Conservation (phyloP, 352 stramenopile genomes). For the Phytopythium delawarense region DNA sequence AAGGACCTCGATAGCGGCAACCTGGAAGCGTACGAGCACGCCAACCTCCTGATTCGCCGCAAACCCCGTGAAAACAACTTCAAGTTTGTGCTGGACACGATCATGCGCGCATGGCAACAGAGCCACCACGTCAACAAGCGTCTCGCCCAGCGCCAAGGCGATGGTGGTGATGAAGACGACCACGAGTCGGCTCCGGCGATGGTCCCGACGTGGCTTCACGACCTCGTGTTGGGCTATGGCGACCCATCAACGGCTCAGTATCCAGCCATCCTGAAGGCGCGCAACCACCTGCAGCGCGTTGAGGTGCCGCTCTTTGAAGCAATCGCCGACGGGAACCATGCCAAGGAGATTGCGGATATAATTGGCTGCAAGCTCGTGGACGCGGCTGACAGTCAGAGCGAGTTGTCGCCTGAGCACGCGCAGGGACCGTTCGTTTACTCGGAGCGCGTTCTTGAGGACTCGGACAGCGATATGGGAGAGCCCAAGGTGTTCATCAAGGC, state of each 20-base stretch:
- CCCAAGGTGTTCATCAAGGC: conserved; percentile 26
- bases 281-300: conserved; percentile 23
- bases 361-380: conserved; percentile 38
- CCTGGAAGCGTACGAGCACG: conserved; percentile 76
- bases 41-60: conserved; percentile 93
- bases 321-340: conserved; percentile 46
- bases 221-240: conserved; percentile 94
- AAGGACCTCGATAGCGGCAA: conserved; percentile 68
- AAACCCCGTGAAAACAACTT: conserved; percentile 93
- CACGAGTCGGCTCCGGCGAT: conserved; percentile 10
- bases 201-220: conserved; percentile 92
- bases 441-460: conserved; percentile 25
- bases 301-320: conserved; percentile 34
- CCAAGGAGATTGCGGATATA: conserved; percentile 19
- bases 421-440: conserved; percentile 51
- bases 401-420: conserved; percentile 28
- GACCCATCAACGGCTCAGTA: conserved; percentile 83
- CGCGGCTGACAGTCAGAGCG: conserved; percentile 20
- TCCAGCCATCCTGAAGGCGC: conserved; percentile 47
- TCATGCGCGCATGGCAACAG: conserved; percentile 28
- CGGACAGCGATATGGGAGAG: conserved; percentile 4
- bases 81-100: conserved; percentile 92
- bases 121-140: conserved; percentile 17
- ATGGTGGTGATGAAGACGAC: background rate
- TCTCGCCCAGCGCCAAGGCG: background rate